Evolutionary conservation across 805 yeast species (phyloP), one percentile per base, ranked within the genome.

Genomic region (Wickerhamomyces silvicola): DNA sequence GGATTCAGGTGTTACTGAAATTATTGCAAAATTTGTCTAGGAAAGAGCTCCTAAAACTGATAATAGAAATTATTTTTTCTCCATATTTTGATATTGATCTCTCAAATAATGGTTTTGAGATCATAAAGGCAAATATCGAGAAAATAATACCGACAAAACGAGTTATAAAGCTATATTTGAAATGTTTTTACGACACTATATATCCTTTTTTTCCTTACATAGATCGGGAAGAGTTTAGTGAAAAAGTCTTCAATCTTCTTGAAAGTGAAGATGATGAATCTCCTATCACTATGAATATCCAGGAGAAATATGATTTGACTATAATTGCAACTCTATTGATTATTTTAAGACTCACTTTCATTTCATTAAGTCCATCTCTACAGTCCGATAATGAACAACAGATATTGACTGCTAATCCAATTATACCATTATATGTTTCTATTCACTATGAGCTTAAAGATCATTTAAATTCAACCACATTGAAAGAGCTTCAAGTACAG

Each of bases 191-290:
- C 48, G 43, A 46, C 14, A 56, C 54, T 41, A 43, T 70, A 6
- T 68, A 70, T 43, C 71, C 75, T 2, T 69, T 63, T 39, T 57
- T 62, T 53, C 78, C 78, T 2, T 68, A 52, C 30, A 25, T 72
- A 14, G 72, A 68, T 36, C 60, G 64, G 35, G 42, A 37, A 3
- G 42, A 45, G 22, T 70, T 70, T 33, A 30, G 40, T 2, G 46
- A 45, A 4, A 42, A 46, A 5, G 45, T 68, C 4, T 39, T 45
- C 4, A 36, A 41, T 5, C 52, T 71, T 1, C 44, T 72, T 4
- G 68, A 69, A 1, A 49, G 56, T 0, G 42, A 51, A 10, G 36
- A 27, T 18, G 43, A 42, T 39, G 54, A 10, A 38, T 41, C 36
- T 42, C 43, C 18, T 9, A 38, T 64, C 3, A 32, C 40, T 2